phyloP scores from a whole-genome alignment of 2,329 filamentous ascomycete species.

The Seiridium cupressi region DNA sequence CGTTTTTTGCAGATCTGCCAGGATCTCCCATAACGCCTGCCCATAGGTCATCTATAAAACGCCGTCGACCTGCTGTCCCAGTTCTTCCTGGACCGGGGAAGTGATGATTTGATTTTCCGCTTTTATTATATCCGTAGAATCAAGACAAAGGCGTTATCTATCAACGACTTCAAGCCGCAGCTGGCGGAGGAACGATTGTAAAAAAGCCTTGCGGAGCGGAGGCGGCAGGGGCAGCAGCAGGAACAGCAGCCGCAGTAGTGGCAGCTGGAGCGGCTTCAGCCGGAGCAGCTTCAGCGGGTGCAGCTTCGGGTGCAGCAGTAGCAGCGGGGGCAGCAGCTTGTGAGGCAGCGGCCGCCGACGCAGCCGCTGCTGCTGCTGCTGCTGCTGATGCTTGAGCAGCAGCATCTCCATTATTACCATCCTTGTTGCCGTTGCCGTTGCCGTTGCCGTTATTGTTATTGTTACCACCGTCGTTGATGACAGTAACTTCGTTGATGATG shows the following conservation, averaged over 20 bases:
- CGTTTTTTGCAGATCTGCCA: neutral
- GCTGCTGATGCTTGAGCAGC: neutral
- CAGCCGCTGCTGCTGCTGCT: neutral
- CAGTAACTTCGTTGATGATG: neutral
- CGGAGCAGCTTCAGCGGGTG: neutral
- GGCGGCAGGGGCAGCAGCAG: neutral
- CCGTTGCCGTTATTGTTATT: neutral
- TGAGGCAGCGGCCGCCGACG: neutral
- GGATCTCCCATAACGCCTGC: neutral
- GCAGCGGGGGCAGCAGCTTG: neutral
- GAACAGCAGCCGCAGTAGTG: neutral
- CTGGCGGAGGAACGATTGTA: neutral
- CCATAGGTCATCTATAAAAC: no score
- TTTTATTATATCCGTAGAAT: no score
- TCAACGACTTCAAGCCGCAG: neutral
- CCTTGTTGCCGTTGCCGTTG: neutral
- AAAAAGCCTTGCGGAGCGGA: neutral
- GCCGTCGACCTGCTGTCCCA: no score
- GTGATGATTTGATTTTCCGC: no score
- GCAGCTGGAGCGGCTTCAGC: neutral
- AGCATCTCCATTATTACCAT: neutral
- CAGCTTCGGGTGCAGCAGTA: neutral
- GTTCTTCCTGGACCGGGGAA: no score
- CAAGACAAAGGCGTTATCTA: no score
- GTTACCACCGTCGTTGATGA: neutral